Base-by-base conservation (phyloP, 371 early-diverging fungal species). In the Furculomyces boomerangus region DNA sequence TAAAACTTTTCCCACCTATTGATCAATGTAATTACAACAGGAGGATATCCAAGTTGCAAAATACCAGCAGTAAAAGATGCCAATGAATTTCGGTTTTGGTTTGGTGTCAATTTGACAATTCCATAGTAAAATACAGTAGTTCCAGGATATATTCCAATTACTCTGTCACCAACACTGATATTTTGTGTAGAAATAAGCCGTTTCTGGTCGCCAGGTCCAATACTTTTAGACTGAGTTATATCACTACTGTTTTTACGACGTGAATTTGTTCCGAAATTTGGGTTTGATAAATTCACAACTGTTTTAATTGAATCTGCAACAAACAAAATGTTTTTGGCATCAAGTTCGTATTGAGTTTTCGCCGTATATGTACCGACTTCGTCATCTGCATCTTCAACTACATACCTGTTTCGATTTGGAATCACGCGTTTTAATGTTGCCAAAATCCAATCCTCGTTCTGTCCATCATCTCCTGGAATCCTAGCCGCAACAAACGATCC, bases 41-140 rank as follows among this genome's bases (percentile, higher is more conserved):
- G 52, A 3, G 29, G 52, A 20, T 8, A 32, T 8, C 18, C 24
- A 2, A 32, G 10, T 14, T 8, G n/a, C 2, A 18, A 20, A 18
- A 31, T 32, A 24, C 32, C 7, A 10, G 52, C 18, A 10, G 22
- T 43, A 43, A 43, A 43, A 10, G 43, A 20, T 3, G 13, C 18
- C 7, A 43, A 20, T 3, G 43, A 43, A 16, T 16, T 24, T 5
- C 18, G 30, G 35, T 51, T 51, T 28, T 22, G 27, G 5, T 16
- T 26, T 20, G 52, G 29, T 16, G 10, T 26, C 25, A 49, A 25
- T 22, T 51, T 29, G 13, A 51, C 32, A 5, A 51, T 35, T 2
- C 52, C 52, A 24, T 32, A 13, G 30, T 51, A 51, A 51, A 51
- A 51, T 28, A 51, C 52, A 51, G 52, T 51, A 8, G 52, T 51